These are phyloP conservation scores for Glomus cerebriforme DNA, from an alignment of 192 early-diverging fungal species.

Conservation along the genomic window DNA sequence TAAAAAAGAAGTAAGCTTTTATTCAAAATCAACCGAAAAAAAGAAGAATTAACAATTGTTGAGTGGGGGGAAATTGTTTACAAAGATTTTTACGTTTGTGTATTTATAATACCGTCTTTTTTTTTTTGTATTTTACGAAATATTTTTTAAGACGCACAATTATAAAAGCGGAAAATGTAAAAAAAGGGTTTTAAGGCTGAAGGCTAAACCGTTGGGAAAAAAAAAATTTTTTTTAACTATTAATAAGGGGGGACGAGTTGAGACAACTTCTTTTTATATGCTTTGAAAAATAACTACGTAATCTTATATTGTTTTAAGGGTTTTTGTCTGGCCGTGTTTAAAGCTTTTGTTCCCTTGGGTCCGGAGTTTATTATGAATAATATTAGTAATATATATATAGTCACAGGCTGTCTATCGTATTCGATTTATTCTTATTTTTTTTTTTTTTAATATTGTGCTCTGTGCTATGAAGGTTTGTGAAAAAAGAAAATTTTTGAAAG, in stretches of 20 bases:
- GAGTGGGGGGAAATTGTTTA: neutral
- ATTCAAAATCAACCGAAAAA: neutral
- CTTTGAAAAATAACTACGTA: neutral
- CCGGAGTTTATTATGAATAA: neutral
- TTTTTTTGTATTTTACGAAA: neutral
- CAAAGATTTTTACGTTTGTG: neutral
- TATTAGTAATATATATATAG: neutral
- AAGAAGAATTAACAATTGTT: neutral
- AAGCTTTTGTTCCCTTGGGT: neutral
- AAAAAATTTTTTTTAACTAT: neutral
- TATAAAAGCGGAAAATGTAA: neutral
- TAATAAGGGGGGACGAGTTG: neutral
- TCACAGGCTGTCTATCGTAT: neutral
- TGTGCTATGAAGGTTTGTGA: neutral
- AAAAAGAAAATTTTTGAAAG: neutral
- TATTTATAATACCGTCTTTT: neutral
- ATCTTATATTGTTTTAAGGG: neutral
- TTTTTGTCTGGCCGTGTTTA: neutral
- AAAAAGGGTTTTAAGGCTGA: neutral
- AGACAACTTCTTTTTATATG: neutral
- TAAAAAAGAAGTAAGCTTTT: neutral
- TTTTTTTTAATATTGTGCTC: neutral
- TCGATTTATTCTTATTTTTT: neutral
- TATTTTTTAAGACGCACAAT: neutral
- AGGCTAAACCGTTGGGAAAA: neutral